Percentiles rank a stretch among this genome's conserved stretches.
Conservation (phyloP, 176 grass and related monocot species). For the Raddia guianensis region DNA sequence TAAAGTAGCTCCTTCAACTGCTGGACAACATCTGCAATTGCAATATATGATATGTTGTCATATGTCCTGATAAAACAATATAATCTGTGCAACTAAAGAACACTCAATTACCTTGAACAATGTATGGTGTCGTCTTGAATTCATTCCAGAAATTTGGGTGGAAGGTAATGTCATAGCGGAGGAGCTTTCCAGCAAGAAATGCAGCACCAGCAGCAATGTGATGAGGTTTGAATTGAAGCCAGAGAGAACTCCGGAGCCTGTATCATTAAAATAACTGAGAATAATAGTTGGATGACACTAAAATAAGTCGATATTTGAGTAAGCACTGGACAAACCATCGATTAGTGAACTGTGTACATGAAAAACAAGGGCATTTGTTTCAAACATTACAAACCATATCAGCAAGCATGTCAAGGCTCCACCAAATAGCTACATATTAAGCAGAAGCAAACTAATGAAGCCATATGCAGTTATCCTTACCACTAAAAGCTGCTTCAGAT, state of each 20-base stretch:
- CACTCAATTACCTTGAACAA: slow-evolving; percentile 73
- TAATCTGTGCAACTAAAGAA: slow-evolving; percentile 9
- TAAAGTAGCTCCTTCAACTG: slow-evolving; percentile 84
- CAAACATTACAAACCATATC: slow-evolving; percentile 32
- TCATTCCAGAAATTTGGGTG: slow-evolving; percentile 73
- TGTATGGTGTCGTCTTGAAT: slow-evolving; percentile 70
- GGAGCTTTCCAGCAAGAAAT: slow-evolving; percentile 71
- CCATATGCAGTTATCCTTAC: slow-evolving; percentile 55
- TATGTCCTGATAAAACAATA: slow-evolving; percentile 7
- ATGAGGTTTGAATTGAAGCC: slow-evolving; percentile 94
- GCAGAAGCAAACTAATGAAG: slow-evolving; percentile 33
- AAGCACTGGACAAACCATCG: slow-evolving; percentile 41
- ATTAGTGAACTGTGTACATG: slow-evolving; percentile 24
- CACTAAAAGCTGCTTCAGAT: slow-evolving; percentile 60
- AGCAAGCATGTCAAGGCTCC: slow-evolving; percentile 32
- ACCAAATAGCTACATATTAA: slow-evolving; percentile 30
- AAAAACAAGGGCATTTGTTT: slow-evolving; percentile 40
- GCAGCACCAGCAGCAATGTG: slow-evolving; percentile 90
- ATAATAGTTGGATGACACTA: slow-evolving; percentile 7
- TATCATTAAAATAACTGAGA: slow-evolving; percentile 39
- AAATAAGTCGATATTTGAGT: slow-evolving; percentile 9
- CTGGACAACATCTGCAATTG: slow-evolving; percentile 77
- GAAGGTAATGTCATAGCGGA: slow-evolving; percentile 59
- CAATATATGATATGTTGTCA: slow-evolving; percentile 23
- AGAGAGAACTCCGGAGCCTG: slow-evolving; percentile 82